phyloP scores from a whole-genome alignment of 2,329 filamentous ascomycete species.

The Bipolaris oryzae region DNA sequence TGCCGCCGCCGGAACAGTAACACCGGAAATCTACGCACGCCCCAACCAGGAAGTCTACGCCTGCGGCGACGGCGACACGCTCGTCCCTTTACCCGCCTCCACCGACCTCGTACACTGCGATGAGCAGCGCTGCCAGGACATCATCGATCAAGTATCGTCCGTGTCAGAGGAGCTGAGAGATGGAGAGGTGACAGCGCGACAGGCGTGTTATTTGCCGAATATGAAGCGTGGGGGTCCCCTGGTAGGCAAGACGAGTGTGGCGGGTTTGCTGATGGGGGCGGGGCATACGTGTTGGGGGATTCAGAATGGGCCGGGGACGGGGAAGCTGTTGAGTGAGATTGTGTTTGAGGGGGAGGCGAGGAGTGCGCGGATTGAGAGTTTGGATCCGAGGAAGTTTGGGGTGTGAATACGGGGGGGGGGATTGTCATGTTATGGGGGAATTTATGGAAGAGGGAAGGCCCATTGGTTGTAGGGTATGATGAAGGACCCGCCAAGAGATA shows the following conservation, averaged over 20 bases:
- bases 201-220: constrained; percentile 93
- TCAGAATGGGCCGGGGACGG: constrained; percentile 88
- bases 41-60: constrained; percentile 91
- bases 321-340: constrained; percentile 54
- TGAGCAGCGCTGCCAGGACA: constrained; percentile 77
- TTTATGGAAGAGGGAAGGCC: no score
- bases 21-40: constrained; percentile 92
- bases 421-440: not conserved
- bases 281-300: constrained; percentile 99
- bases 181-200: constrained; percentile 68
- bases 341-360: constrained; percentile 53
- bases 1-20: constrained; percentile 65
- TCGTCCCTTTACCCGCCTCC: constrained; percentile 74
- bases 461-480: no score
- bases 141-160: constrained; percentile 75
- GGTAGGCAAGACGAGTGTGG: constrained; percentile 74
- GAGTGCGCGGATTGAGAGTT: constrained; percentile 51
- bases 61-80: constrained; percentile 85
- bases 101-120: constrained; percentile 79
- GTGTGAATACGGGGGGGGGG: not conserved
- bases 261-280: constrained; percentile 79
- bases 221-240: constrained; percentile 72
- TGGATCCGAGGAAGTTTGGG: constrained; percentile 50
- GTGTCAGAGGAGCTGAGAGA: constrained; percentile 58
- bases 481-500: no score